These are phyloP conservation scores for Fusarium concolor DNA, from an alignment of 2,329 filamentous ascomycete genomes.

Conservation along the genomic window DNA sequence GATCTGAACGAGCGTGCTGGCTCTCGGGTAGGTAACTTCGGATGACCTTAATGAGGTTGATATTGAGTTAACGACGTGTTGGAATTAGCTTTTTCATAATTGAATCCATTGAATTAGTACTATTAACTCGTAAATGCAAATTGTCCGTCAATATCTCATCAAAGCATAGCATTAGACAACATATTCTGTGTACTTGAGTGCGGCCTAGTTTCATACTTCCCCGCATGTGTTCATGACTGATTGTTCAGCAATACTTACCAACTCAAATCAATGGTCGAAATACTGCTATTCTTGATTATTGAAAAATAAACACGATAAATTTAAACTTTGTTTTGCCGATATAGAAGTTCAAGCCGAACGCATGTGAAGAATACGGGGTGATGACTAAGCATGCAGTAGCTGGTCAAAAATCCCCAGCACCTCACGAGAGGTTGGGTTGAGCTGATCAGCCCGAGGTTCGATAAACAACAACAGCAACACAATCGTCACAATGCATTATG, in stretches of 20 bases:
- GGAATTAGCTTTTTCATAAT: background rate
- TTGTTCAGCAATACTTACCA: background rate
- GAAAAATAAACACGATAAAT: background rate
- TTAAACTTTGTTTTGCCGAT: background rate
- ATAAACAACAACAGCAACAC: conserved; percentile 4
- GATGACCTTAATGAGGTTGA: background rate
- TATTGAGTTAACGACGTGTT: background rate
- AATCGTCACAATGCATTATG: conserved; percentile 64
- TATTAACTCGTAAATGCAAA: background rate
- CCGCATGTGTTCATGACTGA: background rate
- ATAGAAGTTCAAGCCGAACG: background rate
- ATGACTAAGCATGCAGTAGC: conserved; percentile 30
- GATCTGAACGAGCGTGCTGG: rapidly evolving
- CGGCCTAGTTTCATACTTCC: background rate
- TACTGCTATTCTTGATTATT: too few relatives aligned
- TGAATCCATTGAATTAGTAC: background rate
- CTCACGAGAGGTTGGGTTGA: conserved; percentile 17
- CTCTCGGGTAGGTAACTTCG: background rate
- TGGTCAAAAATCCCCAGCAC: conserved; percentile 26
- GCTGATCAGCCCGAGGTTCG: conserved; percentile 2
- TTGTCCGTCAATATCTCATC: background rate
- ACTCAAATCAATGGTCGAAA: background rate
- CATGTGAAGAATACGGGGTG: conserved; percentile 23
- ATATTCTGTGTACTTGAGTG: background rate
- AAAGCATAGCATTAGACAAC: too few relatives aligned